These are phyloP conservation scores for Erodium texanum DNA, from an alignment of 441 rosid genomes.

Conservation along the genomic window DNA sequence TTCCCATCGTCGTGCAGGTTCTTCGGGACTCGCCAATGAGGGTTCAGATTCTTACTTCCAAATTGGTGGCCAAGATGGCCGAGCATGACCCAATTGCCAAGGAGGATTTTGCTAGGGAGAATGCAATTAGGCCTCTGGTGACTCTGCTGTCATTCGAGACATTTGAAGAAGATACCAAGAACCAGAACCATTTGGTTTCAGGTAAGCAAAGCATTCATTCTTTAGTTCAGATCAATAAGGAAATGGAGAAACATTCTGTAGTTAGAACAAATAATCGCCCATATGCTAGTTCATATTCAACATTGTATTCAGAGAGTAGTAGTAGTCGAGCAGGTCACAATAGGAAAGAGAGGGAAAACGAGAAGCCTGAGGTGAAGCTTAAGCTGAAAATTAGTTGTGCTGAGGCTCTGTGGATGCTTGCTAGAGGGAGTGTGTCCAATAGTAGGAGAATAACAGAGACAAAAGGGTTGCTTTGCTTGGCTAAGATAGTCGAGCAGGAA, in stretches of 20 bases:
- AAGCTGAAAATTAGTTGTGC: conserved; percentile 40
- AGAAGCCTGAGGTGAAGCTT: conserved; percentile 32
- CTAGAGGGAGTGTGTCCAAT: conserved; percentile 25
- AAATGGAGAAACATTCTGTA: conserved; percentile 19
- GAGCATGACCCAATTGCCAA: conserved; percentile 33
- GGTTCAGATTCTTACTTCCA: conserved; percentile 37
- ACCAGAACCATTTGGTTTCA: not conserved
- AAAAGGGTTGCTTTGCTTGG: conserved; percentile 54
- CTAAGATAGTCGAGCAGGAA: conserved; percentile 38
- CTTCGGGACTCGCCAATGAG: conserved; percentile 37
- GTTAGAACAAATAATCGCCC: conserved; percentile 10
- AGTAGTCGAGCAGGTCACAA: conserved; percentile 28
- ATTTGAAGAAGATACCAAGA: conserved; percentile 26
- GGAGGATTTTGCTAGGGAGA: conserved; percentile 48
- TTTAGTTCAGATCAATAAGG: conserved; percentile 42
- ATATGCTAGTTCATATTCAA: conserved; percentile 18
- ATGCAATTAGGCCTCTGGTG: conserved; percentile 43
- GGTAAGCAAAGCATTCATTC: conserved; percentile 44
- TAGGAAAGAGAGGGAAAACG: conserved; percentile 44
- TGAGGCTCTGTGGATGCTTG: conserved; percentile 39
- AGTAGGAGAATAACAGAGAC: conserved; percentile 47
- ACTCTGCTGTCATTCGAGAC: conserved; percentile 41
- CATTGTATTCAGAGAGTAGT: conserved; percentile 27
- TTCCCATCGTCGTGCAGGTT: conserved; percentile 38
- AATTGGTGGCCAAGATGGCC: conserved; percentile 46